Evolutionary conservation across 1,284 basidiomycete species (phyloP).

Genomic region (Omphalotus olearius): DNA sequence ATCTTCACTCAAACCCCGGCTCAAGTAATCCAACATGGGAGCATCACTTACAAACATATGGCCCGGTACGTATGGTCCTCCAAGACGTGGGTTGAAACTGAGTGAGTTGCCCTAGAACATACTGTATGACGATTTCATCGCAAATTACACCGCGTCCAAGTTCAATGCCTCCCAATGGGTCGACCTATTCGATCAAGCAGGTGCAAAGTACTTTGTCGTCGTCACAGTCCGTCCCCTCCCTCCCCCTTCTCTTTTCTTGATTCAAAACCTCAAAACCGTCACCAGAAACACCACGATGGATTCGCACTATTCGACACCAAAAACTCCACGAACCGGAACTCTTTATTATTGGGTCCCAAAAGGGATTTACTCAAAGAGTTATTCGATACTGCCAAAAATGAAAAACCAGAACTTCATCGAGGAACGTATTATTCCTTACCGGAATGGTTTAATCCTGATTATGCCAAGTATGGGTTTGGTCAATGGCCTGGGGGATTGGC

Average conservation of each 20-base stretch:
- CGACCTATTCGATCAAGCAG: slow-evolving; percentile 48
- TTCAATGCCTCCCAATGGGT: slow-evolving; percentile 55
- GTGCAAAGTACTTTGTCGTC: slow-evolving; percentile 60
- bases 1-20: slow-evolving; percentile 33
- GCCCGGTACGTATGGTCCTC: slow-evolving; percentile 28
- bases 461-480: slow-evolving; percentile 44
- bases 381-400: slow-evolving; percentile 42
- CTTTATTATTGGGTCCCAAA: slow-evolving; percentile 44
- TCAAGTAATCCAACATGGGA: slow-evolving; percentile 37
- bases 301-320: slow-evolving; percentile 52
- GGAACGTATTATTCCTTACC: slow-evolving; percentile 52
- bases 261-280: background rate
- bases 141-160: slow-evolving; percentile 44
- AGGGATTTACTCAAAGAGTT: slow-evolving; percentile 52
- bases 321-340: slow-evolving; percentile 45
- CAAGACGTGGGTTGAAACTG: background rate
- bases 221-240: slow-evolving; percentile 35
- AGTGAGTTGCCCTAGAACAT: slow-evolving; percentile 34
- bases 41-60: slow-evolving; percentile 48
- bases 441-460: slow-evolving; percentile 58
- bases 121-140: slow-evolving; percentile 56
- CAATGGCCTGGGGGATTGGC: slow-evolving; percentile 52
- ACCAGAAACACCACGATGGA: slow-evolving; percentile 46
- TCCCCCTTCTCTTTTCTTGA: background rate
- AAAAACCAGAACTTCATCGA: slow-evolving; percentile 45